A percentile compares a stretch with the other conserved stretches of the same genome.
These are phyloP conservation scores for Leptographium wingfieldii DNA, from an alignment of 2,329 filamentous ascomycete genomes.

Conservation along the genomic window DNA sequence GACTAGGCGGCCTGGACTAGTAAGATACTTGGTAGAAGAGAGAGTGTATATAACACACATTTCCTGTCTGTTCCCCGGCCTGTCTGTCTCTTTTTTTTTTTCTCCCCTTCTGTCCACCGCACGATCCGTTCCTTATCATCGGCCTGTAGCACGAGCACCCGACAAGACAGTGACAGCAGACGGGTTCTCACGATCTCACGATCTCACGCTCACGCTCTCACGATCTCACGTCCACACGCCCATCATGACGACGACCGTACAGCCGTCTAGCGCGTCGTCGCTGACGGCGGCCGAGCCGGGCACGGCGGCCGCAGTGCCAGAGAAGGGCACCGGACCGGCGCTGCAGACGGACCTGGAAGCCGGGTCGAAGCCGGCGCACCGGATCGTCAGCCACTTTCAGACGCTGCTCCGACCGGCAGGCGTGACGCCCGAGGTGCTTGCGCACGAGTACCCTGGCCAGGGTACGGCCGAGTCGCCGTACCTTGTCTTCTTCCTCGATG, in stretches of 20 bases:
- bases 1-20: too few relatives aligned
- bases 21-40: too few relatives aligned
- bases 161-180: too few relatives aligned
- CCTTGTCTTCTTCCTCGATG: slow-evolving; percentile 49
- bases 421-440: slow-evolving; percentile 42
- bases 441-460: slow-evolving; percentile 42
- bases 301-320: neutral
- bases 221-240: too few relatives aligned
- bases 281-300: neutral
- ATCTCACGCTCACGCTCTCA: too few relatives aligned
- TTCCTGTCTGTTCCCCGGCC: neutral
- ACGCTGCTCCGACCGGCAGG: slow-evolving; percentile 45
- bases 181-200: too few relatives aligned
- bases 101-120: neutral
- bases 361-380: neutral
- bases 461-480: slow-evolving; percentile 58
- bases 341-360: neutral
- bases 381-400: slow-evolving; percentile 28
- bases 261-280: neutral
- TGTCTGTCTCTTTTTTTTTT: neutral
- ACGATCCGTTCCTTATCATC: neutral
- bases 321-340: neutral
- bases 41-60: neutral
- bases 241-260: neutral
- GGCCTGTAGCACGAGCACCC: neutral